Evolutionary conservation across 352 stramenopile genomes (phyloP), one percentile per base, ranked within the genome.

Genomic region (Pythium rhizo-oryzae): DNA sequence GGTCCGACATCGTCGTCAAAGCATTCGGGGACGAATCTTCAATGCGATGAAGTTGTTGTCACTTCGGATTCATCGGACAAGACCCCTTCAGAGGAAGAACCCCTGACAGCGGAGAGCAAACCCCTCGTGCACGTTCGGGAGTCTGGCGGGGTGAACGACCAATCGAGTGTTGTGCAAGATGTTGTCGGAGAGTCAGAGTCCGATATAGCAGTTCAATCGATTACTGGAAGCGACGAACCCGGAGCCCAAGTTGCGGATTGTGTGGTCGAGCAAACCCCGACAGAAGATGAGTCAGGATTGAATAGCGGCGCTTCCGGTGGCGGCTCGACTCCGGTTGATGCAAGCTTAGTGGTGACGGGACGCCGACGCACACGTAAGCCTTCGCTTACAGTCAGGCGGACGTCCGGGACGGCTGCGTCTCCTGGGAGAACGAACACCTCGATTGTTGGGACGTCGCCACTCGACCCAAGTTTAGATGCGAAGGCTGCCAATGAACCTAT

Each of bases 321-420:
- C 8, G 43, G 28, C 13, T 62, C 63, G 15, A 64, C 44, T 15
- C 54, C 54, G 24, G 19, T 64, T 9, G 44, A 70, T 53, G 11
- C 13, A 12, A 62, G 41, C 8, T 19, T 52, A 25, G 4, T 55
- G 13, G 4, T 33, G 18, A 39, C 16, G 41, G 63, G 63, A 24
- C 63, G 63, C 24, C 53, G 63, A 46, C 53, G 63, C 9, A 70
- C 43, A 8, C 41, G 63, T 8, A 70, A 70, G 41, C 63, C 63
- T 2, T 46, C 59, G 16, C 49, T 65, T 15, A 66, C 50, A 37
- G 28, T 53, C 24, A 39, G 59, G 57, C 35, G 47, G 16, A 28
- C 33, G 11, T 58, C 47, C 5, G 58, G 33, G 13, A 21, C 28
- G 21, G 19, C 41, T 37, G 46, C 46, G 3, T 50, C 47, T 30